Evolutionary conservation across 176 grass and related monocot genomes (phyloP).

Genomic region (Eremochloa ophiuroides): DNA sequence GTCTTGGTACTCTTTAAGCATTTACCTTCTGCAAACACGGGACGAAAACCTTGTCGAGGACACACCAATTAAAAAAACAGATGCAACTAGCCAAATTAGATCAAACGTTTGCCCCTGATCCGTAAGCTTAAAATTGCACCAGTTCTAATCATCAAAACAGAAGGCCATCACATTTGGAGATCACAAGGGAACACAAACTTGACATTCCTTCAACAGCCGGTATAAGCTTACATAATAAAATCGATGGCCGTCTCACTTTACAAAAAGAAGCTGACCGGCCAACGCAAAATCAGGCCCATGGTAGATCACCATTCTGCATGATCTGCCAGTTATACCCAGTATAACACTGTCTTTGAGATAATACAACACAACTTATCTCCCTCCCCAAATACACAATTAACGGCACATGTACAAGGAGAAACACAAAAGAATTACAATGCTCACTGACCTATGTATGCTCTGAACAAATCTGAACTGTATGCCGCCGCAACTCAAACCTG

Average conservation of each 20-base stretch:
- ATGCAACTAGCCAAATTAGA: not conserved
- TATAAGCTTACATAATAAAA: slow-evolving; percentile 26
- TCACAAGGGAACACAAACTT: not conserved
- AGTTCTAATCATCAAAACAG: not conserved
- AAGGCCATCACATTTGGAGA: not conserved
- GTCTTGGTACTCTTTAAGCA: too few relatives aligned
- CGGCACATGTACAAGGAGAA: slow-evolving; percentile 39
- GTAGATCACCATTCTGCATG: slow-evolving; percentile 30
- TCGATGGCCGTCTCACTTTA: slow-evolving; percentile 30
- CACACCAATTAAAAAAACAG: not conserved
- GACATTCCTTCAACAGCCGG: not conserved
- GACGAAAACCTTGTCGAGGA: too few relatives aligned
- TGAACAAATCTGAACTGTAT: slow-evolving; percentile 47
- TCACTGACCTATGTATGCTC: slow-evolving; percentile 51
- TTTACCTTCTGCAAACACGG: too few relatives aligned
- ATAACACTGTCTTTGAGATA: slow-evolving; percentile 24
- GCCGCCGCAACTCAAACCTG: slow-evolving; percentile 40
- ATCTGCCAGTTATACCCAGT: slow-evolving; percentile 26
- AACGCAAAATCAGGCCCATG: slow-evolving; percentile 37
- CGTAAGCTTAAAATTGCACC: not conserved
- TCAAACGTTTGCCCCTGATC: not conserved
- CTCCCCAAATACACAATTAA: slow-evolving; percentile 30
- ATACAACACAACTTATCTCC: slow-evolving; percentile 36
- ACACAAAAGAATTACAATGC: slow-evolving; percentile 38
- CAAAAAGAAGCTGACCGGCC: slow-evolving; percentile 31